Evolutionary conservation across 176 grass and related monocot species (phyloP), one percentile per base, ranked within the genome.

Genomic region (Carex cristatella): DNA sequence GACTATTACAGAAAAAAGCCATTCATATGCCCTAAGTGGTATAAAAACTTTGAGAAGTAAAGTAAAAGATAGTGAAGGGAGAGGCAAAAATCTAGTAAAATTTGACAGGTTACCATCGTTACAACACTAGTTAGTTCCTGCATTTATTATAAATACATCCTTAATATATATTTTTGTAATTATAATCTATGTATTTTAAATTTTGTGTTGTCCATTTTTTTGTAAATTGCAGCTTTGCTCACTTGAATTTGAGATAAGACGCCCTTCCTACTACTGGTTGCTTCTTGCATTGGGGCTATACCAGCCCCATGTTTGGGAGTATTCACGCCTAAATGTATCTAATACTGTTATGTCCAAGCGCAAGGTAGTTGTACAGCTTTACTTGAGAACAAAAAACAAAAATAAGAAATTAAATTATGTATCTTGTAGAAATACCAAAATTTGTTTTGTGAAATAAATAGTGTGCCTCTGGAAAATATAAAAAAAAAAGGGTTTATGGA

Each of bases 331-430:
- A 59, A 98, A 95, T 86, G 86, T 98, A 85, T 94, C 96, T 71
- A 92, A 98, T 85, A 92, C 89, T 30, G 90, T 98, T 81, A 98
- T 98, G 96, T 98, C 96, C 80, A 98, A 98, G 79, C 89, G 96
- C 85, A 98, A 95, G 93, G 96, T 98, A 81, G 33, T 16, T 53
- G 4, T 67, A 65, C 62, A 31, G 13, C 4, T 48, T 64, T 44
- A 81, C 12, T 61, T 9, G 2, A 40, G 11, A 75, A 75, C 10
- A 12, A 64, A 81, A 63, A 19, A 40, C 2, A 77, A 30, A 4
- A 42, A 46, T 6, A 46, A 8, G 1, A 31, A 32, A 32, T 65
- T 2, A 42, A 40, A 70, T 3, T 42, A 44, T 44, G 35, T 70
- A 70, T 63, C 16, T 73, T 51, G 42, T 48, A 49, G 42, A 19